Conservation (phyloP, 2,329 filamentous ascomycete species). For the Neofusicoccum ribis region DNA sequence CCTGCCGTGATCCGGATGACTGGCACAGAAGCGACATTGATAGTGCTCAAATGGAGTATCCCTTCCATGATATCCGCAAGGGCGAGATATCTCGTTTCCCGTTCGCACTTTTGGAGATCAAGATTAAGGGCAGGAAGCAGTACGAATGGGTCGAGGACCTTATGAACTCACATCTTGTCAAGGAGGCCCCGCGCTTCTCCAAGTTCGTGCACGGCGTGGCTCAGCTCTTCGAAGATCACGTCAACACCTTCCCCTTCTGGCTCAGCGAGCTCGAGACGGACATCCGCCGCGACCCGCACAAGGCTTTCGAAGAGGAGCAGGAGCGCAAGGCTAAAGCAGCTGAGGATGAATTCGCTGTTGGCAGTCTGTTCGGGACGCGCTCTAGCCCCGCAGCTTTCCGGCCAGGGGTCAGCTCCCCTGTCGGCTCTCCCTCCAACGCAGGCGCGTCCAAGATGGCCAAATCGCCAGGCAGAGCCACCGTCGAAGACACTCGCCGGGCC, state of each 20-base stretch:
- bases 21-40: constrained; percentile 96
- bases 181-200: constrained; percentile 85
- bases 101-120: constrained; percentile 89
- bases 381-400: constrained; percentile 51
- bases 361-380: constrained; percentile 70
- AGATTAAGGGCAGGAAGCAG: constrained; percentile 69
- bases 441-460: constrained; percentile 42
- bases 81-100: constrained; percentile 91
- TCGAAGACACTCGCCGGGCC: constrained; percentile 23
- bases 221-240: constrained; percentile 86
- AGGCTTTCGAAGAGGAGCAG: constrained; percentile 89
- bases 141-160: constrained; percentile 88
- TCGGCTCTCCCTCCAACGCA: constrained; percentile 64
- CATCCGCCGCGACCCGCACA: constrained; percentile 88
- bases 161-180: constrained; percentile 89
- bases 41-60: constrained; percentile 76
- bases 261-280: constrained; percentile 87
- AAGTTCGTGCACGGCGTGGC: constrained; percentile 96
- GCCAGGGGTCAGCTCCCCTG: constrained; percentile 64
- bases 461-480: constrained; percentile 26
- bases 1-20: constrained; percentile 80
- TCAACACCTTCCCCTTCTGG: constrained; percentile 97
- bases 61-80: constrained; percentile 83
- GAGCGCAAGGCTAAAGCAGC: constrained; percentile 76
- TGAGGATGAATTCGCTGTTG: constrained; percentile 85